Percentiles rank a stretch among this genome's conserved stretches.
Evolutionary conservation across 2,329 filamentous ascomycete species (phyloP).

Genomic region (Mollisia scopiformis): DNA sequence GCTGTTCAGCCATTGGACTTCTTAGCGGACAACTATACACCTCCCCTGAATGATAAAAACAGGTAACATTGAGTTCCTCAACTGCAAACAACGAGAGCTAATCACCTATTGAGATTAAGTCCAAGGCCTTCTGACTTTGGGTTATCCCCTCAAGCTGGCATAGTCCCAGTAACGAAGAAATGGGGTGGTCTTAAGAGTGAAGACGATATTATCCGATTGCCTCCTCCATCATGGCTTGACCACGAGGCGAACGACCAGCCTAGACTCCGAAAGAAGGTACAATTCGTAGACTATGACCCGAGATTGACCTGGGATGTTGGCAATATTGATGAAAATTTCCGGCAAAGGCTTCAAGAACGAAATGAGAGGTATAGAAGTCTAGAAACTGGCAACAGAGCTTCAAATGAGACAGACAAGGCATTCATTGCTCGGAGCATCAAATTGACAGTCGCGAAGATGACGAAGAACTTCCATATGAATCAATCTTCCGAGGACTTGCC

Average conservation of each 20-base stretch:
- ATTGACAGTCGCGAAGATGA: slow-evolving; percentile 27
- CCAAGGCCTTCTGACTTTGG: neutral
- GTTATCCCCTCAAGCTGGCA: neutral
- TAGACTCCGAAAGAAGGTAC: no score
- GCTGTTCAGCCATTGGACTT: slow-evolving; percentile 19
- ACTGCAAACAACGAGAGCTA: no score
- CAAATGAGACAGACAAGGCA: neutral
- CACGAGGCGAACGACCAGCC: no score
- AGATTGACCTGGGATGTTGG: neutral
- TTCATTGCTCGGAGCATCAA: slow-evolving; percentile 21
- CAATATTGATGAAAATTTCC: slow-evolving; percentile 17
- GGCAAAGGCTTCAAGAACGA: slow-evolving; percentile 8
- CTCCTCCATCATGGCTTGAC: neutral
- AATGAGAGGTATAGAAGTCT: slow-evolving; percentile 8
- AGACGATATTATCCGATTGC: neutral
- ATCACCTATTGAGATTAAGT: neutral
- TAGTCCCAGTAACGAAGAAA: neutral
- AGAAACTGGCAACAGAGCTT: neutral
- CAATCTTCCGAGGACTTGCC: neutral
- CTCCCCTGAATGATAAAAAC: neutral
- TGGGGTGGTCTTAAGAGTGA: neutral
- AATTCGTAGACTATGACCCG: no score
- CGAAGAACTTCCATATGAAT: slow-evolving; percentile 21
- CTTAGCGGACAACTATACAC: slow-evolving; percentile 4
- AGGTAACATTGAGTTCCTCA: neutral